Percentiles rank a stretch among this genome's conserved stretches.
phyloP scores from a whole-genome alignment of 2,329 filamentous ascomycete species.

The Cladosporium cucumerinum region DNA sequence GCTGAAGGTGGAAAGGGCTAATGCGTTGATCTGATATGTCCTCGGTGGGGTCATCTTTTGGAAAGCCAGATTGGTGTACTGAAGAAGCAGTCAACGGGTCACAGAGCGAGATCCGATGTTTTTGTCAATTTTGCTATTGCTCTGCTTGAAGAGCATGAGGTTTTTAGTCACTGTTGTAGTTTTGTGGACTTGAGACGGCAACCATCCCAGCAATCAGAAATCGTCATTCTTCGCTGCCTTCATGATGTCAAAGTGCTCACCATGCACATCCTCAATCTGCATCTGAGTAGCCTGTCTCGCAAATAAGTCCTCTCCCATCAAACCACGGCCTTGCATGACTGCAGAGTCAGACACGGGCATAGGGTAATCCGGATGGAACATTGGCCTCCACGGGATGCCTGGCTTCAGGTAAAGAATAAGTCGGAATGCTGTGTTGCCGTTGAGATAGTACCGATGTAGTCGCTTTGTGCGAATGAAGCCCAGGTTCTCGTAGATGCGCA shows the following conservation, averaged over 20 bases:
- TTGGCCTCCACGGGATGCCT: constrained; percentile 45
- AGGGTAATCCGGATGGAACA: constrained; percentile 31
- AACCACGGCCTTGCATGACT: constrained; percentile 16
- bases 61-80: not conserved
- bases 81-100: not conserved
- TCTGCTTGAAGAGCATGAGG: not conserved
- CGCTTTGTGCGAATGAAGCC: constrained; percentile 92
- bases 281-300: constrained; percentile 30
- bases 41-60: not conserved
- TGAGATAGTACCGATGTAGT: constrained; percentile 91
- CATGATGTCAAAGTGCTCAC: constrained; percentile 21
- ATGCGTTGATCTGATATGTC: constrained; percentile 24
- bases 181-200: too few species aligned
- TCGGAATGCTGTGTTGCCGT: constrained; percentile 91
- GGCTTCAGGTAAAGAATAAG: constrained; percentile 76
- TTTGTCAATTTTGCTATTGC: not conserved
- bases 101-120: not conserved
- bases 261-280: constrained; percentile 28
- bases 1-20: constrained; percentile 27
- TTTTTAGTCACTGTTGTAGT: not conserved
- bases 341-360: constrained; percentile 19
- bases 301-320: constrained; percentile 28
- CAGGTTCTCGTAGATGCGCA: constrained; percentile 87
- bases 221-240: constrained; percentile 12
- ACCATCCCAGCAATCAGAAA: not conserved